These are phyloP conservation scores for Cnidoscolus chayamansa DNA, from an alignment of 441 rosid genomes.

Conservation along the genomic window DNA sequence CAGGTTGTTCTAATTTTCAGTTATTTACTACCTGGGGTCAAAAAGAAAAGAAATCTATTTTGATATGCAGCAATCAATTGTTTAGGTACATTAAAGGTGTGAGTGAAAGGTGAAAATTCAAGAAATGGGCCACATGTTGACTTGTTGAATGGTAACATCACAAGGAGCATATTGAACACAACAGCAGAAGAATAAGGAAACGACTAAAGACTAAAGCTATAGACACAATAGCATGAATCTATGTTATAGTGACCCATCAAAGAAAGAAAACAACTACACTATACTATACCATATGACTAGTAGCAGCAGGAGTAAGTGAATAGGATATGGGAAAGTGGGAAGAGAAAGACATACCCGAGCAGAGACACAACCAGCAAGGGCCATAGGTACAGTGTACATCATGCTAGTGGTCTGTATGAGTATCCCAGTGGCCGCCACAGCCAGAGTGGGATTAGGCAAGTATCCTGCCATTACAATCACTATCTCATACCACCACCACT, in stretches of 20 bases:
- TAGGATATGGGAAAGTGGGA: neutral
- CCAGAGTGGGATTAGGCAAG: conserved; percentile 69
- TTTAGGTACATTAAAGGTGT: conserved; percentile 2
- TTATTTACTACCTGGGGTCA: neutral
- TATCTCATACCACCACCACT: conserved; percentile 99
- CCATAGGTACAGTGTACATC: conserved; percentile 98
- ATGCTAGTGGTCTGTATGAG: conserved; percentile 96
- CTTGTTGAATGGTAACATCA: conserved; percentile 21
- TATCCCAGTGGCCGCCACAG: conserved; percentile 95
- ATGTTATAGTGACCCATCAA: conserved; percentile 19
- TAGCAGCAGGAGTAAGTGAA: neutral
- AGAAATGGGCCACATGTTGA: conserved; percentile 15
- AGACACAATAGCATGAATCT: conserved; percentile 14
- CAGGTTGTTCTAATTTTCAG: neutral
- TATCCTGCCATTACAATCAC: conserved; percentile 86
- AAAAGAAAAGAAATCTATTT: neutral
- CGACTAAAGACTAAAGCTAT: neutral
- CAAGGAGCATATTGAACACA: neutral
- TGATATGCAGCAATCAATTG: conserved; percentile 13
- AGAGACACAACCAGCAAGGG: conserved; percentile 94
- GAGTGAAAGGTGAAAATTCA: neutral
- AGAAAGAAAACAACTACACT: neutral
- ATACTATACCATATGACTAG: neutral
- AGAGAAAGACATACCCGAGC: conserved; percentile 63
- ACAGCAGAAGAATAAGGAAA: neutral